Conservation (phyloP, 2,329 filamentous ascomycete genomes). For the Penicillium sp. region DNA sequence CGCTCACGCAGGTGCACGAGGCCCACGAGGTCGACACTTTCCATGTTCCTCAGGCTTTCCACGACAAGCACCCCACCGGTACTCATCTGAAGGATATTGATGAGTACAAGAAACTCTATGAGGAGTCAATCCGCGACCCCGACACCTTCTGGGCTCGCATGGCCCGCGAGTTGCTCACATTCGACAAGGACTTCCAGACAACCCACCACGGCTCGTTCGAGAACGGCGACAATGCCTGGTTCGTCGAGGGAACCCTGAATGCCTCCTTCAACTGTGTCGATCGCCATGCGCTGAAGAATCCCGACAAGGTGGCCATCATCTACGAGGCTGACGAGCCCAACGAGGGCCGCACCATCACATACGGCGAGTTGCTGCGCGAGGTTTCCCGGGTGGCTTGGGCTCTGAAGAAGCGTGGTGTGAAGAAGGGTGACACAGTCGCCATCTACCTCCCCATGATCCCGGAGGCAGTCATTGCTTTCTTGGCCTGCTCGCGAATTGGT, state of each 20-base stretch:
- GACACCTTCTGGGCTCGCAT: slow-evolving; percentile 84
- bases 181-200: slow-evolving; percentile 89
- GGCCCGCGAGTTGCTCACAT: slow-evolving; percentile 85
- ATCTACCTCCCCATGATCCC: slow-evolving; percentile 99
- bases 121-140: slow-evolving; percentile 86
- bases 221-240: slow-evolving; percentile 89
- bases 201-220: slow-evolving; percentile 74
- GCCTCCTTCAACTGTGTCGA: slow-evolving; percentile 98
- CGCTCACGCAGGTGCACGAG: slow-evolving; percentile 40
- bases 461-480: slow-evolving; percentile 85
- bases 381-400: slow-evolving; percentile 85
- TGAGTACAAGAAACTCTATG: slow-evolving; percentile 65
- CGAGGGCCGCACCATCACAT: slow-evolving; percentile 87
- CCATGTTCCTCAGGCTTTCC: slow-evolving; percentile 59
- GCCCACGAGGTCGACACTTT: slow-evolving; percentile 51
- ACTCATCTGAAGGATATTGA: slow-evolving; percentile 61
- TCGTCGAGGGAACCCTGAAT: slow-evolving; percentile 88
- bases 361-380: slow-evolving; percentile 87
- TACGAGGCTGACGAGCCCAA: slow-evolving; percentile 93
- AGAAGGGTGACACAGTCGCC: slow-evolving; percentile 95
- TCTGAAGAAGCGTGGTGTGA: slow-evolving; percentile 91
- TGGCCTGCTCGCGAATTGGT: slow-evolving; percentile 89
- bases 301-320: slow-evolving; percentile 91
- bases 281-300: slow-evolving; percentile 92
- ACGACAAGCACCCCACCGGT: slow-evolving; percentile 60